Evolutionary conservation across 257 asterid genomes (phyloP).

Genomic region (Salvia splendens): DNA sequence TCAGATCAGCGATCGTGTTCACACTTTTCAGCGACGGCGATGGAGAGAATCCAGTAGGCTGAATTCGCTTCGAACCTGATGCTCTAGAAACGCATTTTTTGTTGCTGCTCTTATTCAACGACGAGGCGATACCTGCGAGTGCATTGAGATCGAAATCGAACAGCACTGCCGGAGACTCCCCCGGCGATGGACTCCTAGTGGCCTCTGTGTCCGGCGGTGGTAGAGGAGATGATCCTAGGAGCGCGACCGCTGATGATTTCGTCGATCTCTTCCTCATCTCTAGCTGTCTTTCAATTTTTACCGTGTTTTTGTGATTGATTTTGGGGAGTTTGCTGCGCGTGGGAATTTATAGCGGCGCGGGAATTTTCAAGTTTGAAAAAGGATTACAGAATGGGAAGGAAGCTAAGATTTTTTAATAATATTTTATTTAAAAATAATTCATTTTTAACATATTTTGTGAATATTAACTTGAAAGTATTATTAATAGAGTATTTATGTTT

Average conservation of each 20-base stretch:
- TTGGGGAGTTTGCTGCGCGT: constrained; percentile 3
- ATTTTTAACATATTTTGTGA: no score
- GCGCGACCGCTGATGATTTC: constrained; percentile 44
- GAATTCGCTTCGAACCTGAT: constrained; percentile 43
- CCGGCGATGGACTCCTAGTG: constrained; percentile 47
- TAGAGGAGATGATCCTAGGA: constrained; percentile 40
- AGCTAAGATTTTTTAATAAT: no score
- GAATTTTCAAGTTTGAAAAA: constrained; percentile 16
- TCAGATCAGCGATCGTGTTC: constrained; percentile 68
- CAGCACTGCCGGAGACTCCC: constrained; percentile 48
- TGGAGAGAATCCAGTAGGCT: constrained; percentile 44
- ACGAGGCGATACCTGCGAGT: constrained; percentile 36
- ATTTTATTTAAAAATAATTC: no score
- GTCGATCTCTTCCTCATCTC: constrained; percentile 55
- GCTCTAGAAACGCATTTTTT: constrained; percentile 31
- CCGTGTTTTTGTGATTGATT: constrained; percentile 16
- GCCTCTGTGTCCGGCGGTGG: constrained; percentile 35
- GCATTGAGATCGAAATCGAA: constrained; percentile 55
- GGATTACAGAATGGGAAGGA: no score
- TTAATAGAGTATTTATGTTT: no score
- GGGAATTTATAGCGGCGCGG: constrained; percentile 40
- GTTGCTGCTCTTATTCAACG: constrained; percentile 50
- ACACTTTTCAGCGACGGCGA: constrained; percentile 46
- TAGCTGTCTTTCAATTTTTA: constrained; percentile 18
- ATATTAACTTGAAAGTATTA: no score